A percentile compares a stretch with the other conserved stretches of the same genome.
Evolutionary conservation across 345 rosid genomes (phyloP).

Genomic region (Iberis pinnata): DNA sequence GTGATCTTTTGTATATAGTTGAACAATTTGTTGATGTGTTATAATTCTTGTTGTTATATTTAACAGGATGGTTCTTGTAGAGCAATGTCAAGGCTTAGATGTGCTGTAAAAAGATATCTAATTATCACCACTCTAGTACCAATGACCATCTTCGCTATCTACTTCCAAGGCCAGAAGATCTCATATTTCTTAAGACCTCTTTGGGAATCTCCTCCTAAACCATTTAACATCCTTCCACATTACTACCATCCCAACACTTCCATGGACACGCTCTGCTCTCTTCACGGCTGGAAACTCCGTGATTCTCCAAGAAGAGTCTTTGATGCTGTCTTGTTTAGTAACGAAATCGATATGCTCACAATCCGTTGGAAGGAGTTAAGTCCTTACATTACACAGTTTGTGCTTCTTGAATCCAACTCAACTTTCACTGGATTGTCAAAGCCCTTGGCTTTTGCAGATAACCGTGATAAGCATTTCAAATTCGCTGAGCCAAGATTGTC

Average conservation of each 20-base stretch:
- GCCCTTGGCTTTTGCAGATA: slow-evolving; percentile 46
- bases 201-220: slow-evolving; percentile 31
- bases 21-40: too few species aligned
- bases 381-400: slow-evolving; percentile 73
- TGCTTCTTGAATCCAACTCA: slow-evolving; percentile 84
- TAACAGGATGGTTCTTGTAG: slow-evolving; percentile 23
- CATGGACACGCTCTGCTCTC: slow-evolving; percentile 63
- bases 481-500: slow-evolving; percentile 62
- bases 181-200: slow-evolving; percentile 34
- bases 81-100: slow-evolving; percentile 15
- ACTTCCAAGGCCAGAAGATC: slow-evolving; percentile 31
- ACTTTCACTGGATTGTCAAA: slow-evolving; percentile 70
- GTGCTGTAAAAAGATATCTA: slow-evolving; percentile 5
- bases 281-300: slow-evolving; percentile 82
- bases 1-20: too few species aligned
- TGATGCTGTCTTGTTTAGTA: slow-evolving; percentile 82
- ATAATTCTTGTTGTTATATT: background rate
- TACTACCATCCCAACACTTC: slow-evolving; percentile 53
- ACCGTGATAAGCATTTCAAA: slow-evolving; percentile 39
- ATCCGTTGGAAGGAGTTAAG: slow-evolving; percentile 80
- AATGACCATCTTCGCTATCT: slow-evolving; percentile 20
- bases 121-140: slow-evolving; percentile 23
- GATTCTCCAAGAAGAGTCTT: slow-evolving; percentile 68
- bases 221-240: slow-evolving; percentile 24
- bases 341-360: slow-evolving; percentile 64